Evolutionary conservation across 2,329 filamentous ascomycete genomes (phyloP).

Genomic region (Pseudogymnoascus sp.): DNA sequence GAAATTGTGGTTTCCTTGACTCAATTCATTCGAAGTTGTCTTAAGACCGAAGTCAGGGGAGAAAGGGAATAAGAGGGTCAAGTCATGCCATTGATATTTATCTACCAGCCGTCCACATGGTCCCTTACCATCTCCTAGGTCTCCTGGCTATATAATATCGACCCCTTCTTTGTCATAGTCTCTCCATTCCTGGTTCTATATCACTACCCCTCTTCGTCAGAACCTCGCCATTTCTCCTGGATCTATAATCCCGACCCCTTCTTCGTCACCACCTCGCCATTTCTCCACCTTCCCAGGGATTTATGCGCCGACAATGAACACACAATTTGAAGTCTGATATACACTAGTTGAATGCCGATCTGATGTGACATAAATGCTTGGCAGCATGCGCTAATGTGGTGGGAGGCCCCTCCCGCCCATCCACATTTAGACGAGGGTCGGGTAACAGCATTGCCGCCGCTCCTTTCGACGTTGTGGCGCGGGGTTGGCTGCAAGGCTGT

Average conservation of each 20-base stretch:
- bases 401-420: no score
- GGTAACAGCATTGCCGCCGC: no score
- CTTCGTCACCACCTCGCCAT: neutral
- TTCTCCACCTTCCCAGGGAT: neutral
- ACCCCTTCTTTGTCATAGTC: no score
- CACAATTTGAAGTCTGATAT: neutral
- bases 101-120: neutral
- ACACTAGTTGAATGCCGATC: neutral
- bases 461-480: no score
- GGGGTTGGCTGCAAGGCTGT: no score
- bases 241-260: neutral
- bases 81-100: neutral
- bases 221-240: neutral
- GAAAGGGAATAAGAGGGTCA: neutral
- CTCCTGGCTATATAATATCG: no score
- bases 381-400: no score
- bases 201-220: neutral
- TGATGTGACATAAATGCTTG: no score
- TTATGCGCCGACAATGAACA: neutral
- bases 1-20: neutral
- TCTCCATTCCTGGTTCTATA: neutral
- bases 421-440: no score
- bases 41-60: neutral
- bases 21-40: neutral
- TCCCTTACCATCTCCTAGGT: no score